Conservation (phyloP, 257 asterid genomes). For the Ilex aquifolium region DNA sequence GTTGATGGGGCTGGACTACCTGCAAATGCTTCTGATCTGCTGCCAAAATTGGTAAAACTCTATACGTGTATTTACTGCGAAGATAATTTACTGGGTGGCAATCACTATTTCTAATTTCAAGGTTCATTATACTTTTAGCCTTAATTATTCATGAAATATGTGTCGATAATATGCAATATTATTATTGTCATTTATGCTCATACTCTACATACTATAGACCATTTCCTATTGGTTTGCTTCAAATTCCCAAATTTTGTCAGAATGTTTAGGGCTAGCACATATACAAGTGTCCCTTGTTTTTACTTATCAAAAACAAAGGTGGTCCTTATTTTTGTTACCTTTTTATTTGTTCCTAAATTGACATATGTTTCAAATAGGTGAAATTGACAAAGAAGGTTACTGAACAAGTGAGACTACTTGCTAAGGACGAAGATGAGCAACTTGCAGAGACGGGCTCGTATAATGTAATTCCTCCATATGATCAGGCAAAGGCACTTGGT, state of each 20-base stretch:
- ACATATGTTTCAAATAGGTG: constrained; percentile 38
- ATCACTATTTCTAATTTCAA: no score
- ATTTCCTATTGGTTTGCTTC: background rate
- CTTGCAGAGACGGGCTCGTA: constrained; percentile 65
- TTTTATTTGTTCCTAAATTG: constrained; percentile 1
- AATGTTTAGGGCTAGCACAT: background rate
- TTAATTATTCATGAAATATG: no score
- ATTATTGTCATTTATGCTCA: background rate
- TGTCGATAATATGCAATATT: background rate
- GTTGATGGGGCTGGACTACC: constrained; percentile 93
- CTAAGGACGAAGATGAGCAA: constrained; percentile 86
- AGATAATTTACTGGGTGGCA: no score
- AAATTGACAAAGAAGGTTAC: constrained; percentile 85
- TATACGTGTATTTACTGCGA: constrained; percentile 1
- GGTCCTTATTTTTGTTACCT: constrained; percentile 4
- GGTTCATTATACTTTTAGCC: no score
- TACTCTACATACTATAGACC: background rate
- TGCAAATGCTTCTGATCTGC: constrained; percentile 64
- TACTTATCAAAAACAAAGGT: background rate
- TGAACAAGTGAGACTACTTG: constrained; percentile 81
- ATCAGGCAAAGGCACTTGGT: constrained; percentile 99
- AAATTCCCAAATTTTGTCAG: constrained; percentile 1
- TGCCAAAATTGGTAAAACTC: constrained; percentile 56
- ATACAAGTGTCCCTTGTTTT: background rate
- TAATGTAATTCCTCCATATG: constrained; percentile 83